Evolutionary conservation across 108 stramenopile species (phyloP).

Genomic region (Cyclotella kingstonii): DNA sequence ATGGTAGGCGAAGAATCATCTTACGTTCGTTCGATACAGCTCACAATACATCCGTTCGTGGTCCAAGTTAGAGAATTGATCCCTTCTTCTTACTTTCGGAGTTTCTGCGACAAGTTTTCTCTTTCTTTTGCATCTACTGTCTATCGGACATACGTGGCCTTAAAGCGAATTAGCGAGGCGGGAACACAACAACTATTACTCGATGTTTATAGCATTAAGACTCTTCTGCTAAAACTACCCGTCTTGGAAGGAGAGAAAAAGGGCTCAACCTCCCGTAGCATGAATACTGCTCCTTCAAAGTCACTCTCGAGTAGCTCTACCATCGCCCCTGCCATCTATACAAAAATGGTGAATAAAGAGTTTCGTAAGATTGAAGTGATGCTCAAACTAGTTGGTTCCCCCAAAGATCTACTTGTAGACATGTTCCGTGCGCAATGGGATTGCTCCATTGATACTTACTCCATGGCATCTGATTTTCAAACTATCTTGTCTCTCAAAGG

Average conservation of each 20-base stretch:
- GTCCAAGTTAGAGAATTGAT: slow-evolving; percentile 62
- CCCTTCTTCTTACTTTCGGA: slow-evolving; percentile 83
- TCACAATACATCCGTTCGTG: slow-evolving; percentile 78
- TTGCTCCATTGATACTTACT: slow-evolving; percentile 50
- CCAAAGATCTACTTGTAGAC: slow-evolving; percentile 85
- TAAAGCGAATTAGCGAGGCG: slow-evolving; percentile 88
- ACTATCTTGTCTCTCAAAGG: slow-evolving; percentile 91
- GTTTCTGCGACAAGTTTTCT: slow-evolving; percentile 96
- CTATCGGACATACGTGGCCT: slow-evolving; percentile 67
- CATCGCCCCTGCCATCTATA: slow-evolving; percentile 90
- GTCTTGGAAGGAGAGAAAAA: slow-evolving; percentile 56
- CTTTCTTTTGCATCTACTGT: slow-evolving; percentile 73
- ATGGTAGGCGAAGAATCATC: slow-evolving; percentile 91
- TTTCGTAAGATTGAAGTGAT: slow-evolving; percentile 93
- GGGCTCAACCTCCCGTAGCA: background rate
- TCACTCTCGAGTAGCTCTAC: slow-evolving; percentile 48
- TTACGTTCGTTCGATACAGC: slow-evolving; percentile 87
- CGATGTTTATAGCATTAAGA: slow-evolving; percentile 95
- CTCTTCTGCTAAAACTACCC: slow-evolving; percentile 88
- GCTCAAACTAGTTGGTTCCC: slow-evolving; percentile 95
- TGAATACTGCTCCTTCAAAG: slow-evolving; percentile 18
- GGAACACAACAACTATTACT: slow-evolving; percentile 97
- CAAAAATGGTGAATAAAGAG: slow-evolving; percentile 91
- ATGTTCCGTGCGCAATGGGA: slow-evolving; percentile 91
- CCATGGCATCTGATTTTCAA: slow-evolving; percentile 79